Percentiles rank a stretch among this genome's conserved stretches.
Evolutionary conservation across 2,329 filamentous ascomycete genomes (phyloP).

Genomic region (Paraphoma sp.): DNA sequence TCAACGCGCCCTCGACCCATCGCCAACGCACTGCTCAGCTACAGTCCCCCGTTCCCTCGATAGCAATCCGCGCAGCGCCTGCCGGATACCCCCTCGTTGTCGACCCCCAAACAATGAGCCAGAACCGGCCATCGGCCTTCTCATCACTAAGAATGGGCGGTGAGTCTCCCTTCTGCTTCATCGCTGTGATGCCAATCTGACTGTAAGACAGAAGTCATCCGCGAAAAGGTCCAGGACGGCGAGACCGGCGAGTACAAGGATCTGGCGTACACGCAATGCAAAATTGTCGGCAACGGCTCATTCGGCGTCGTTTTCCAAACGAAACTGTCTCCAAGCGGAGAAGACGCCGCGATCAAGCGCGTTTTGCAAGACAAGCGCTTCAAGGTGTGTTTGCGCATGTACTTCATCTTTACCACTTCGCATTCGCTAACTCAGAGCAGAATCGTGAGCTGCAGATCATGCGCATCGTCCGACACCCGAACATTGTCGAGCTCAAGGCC

Average conservation of each 20-base stretch:
- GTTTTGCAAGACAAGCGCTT: slow-evolving; percentile 99
- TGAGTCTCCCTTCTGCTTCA: slow-evolving; percentile 61
- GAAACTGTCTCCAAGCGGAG: slow-evolving; percentile 94
- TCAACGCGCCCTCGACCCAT: slow-evolving; percentile 49
- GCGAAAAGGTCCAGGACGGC: slow-evolving; percentile 98
- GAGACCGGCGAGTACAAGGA: slow-evolving; percentile 95
- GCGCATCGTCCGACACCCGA: slow-evolving; percentile 98
- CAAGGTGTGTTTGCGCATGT: slow-evolving; percentile 71
- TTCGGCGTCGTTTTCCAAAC: slow-evolving; percentile 99
- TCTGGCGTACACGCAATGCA: slow-evolving; percentile 98
- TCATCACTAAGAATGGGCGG: slow-evolving; percentile 93
- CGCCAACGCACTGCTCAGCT: slow-evolving; percentile 55
- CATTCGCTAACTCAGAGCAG: slow-evolving; percentile 58
- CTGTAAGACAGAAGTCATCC: slow-evolving; percentile 78
- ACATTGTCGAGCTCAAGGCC: slow-evolving; percentile 98
- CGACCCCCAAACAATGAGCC: slow-evolving; percentile 71
- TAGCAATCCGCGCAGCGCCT: slow-evolving; percentile 46
- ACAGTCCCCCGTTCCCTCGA: slow-evolving; percentile 50
- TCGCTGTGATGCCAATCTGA: slow-evolving; percentile 40
- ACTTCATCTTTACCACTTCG: slow-evolving; percentile 13
- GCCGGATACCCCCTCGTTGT: slow-evolving; percentile 34
- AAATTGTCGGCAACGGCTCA: slow-evolving; percentile 98
- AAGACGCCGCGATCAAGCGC: slow-evolving; percentile 98
- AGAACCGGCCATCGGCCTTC: slow-evolving; percentile 91
- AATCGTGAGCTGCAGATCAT: slow-evolving; percentile 99